Evolutionary conservation across 1,284 basidiomycete genomes (phyloP).

Genomic region (Apiotrichum siamense): DNA sequence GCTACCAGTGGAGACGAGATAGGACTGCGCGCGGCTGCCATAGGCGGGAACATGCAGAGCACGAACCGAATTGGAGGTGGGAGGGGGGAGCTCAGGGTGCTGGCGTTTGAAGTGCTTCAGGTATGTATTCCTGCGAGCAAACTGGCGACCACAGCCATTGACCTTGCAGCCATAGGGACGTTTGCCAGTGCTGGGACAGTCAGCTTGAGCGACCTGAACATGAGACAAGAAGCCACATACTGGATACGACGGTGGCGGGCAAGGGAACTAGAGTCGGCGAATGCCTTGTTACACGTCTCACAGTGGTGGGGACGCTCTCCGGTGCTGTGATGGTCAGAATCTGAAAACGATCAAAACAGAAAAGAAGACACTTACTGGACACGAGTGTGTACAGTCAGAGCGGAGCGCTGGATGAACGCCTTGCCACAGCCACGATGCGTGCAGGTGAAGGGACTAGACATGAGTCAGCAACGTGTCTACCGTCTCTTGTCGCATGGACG

Average conservation of each 20-base stretch:
- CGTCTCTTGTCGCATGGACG: slow-evolving; percentile 9
- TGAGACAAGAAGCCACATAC: slow-evolving; percentile 37
- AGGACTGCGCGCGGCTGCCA: slow-evolving; percentile 8
- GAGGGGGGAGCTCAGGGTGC: slow-evolving; percentile 38
- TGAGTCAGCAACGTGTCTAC: slow-evolving; percentile 4
- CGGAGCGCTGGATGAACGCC: slow-evolving; percentile 48
- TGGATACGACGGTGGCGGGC: slow-evolving; percentile 55
- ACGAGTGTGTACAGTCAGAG: slow-evolving; percentile 47
- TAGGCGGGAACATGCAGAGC: slow-evolving; percentile 15
- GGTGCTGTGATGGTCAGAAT: slow-evolving; percentile 41
- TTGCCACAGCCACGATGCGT: slow-evolving; percentile 38
- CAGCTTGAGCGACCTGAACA: slow-evolving; percentile 19
- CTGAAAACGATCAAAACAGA: not conserved
- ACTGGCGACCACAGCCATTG: slow-evolving; percentile 30
- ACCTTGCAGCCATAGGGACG: slow-evolving; percentile 39
- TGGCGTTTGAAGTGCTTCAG: slow-evolving; percentile 38
- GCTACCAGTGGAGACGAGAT: slow-evolving; percentile 11
- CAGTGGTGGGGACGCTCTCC: slow-evolving; percentile 56
- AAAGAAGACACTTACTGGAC: slow-evolving; percentile 44
- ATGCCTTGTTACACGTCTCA: slow-evolving; percentile 51
- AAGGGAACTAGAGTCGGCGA: slow-evolving; percentile 55
- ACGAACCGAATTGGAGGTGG: slow-evolving; percentile 21
- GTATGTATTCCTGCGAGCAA: slow-evolving; percentile 41
- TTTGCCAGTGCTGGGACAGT: slow-evolving; percentile 31
- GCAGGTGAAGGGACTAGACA: slow-evolving; percentile 45